These are phyloP conservation scores for Sporothrix euskadiensis DNA, from an alignment of 2,329 filamentous ascomycete species.

Conservation along the genomic window DNA sequence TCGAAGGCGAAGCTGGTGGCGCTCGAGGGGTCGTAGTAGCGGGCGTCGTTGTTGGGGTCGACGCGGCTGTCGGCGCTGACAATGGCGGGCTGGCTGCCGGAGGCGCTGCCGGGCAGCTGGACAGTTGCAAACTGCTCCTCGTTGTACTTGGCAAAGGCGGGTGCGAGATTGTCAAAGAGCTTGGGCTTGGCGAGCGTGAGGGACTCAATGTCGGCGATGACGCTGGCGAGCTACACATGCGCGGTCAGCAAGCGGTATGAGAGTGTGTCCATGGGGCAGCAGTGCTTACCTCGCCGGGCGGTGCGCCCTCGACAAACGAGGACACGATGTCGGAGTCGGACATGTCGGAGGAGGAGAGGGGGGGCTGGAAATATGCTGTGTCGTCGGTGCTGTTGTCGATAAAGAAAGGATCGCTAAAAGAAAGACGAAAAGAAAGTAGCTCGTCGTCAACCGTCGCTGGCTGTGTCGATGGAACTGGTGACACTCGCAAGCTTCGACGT, in stretches of 20 bases:
- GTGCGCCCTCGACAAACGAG: constrained; percentile 89
- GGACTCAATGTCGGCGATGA: constrained; percentile 79
- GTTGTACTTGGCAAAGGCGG: constrained; percentile 92
- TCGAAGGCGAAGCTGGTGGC: constrained; percentile 88
- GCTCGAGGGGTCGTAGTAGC: constrained; percentile 89
- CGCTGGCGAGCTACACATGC: constrained; percentile 25
- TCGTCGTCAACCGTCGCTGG: neutral
- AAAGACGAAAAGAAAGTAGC: neutral
- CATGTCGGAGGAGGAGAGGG: neutral
- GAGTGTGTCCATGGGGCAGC: neutral
- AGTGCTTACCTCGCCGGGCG: constrained; percentile 82
- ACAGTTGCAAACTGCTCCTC: constrained; percentile 88
- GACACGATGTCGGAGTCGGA: constrained; percentile 62
- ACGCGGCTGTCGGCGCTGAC: constrained; percentile 75
- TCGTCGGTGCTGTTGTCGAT: neutral
- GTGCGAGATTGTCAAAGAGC: constrained; percentile 70
- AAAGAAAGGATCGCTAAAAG: neutral
- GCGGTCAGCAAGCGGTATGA: neutral
- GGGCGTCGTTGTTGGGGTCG: constrained; percentile 66
- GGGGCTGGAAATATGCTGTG: neutral
- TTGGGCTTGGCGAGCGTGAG: constrained; percentile 70
- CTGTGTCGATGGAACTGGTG: neutral
- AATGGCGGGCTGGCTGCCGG: constrained; percentile 77
- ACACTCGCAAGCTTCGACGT: neutral
- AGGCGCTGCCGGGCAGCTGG: constrained; percentile 78